These are phyloP conservation scores for Daldinia caldariorum DNA, from an alignment of 495 filamentous ascomycete species.

Conservation along the genomic window DNA sequence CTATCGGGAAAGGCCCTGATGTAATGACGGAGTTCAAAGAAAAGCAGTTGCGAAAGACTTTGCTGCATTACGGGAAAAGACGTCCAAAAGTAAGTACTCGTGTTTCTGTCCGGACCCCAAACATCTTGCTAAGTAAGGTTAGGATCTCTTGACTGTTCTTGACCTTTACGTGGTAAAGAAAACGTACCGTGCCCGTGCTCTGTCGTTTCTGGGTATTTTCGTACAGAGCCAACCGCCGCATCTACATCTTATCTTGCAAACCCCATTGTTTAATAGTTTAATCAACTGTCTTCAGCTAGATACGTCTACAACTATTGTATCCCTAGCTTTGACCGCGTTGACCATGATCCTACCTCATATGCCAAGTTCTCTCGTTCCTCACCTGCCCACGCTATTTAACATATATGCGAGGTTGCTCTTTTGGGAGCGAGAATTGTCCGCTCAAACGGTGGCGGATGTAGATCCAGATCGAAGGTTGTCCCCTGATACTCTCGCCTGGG, in stretches of 20 bases:
- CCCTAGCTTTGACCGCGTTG: constrained; percentile 70
- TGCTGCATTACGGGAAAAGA: constrained; percentile 70
- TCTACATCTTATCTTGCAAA: constrained; percentile 73
- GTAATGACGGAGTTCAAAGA: constrained; percentile 62
- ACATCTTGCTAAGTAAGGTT: constrained; percentile 38
- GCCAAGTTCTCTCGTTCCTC: constrained; percentile 68
- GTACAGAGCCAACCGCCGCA: constrained; percentile 75
- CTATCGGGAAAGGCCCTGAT: constrained; percentile 53
- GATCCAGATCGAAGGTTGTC: constrained; percentile 45
- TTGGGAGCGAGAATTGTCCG: constrained; percentile 67
- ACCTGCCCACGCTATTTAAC: constrained; percentile 75
- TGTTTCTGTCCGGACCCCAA: neutral
- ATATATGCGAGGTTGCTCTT: constrained; percentile 78
- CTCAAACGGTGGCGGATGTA: constrained; percentile 48
- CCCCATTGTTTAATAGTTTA: constrained; percentile 71
- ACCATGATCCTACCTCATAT: constrained; percentile 82
- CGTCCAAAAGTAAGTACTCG: constrained; percentile 67
- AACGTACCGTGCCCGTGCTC: constrained; percentile 63
- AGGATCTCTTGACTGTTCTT: constrained; percentile 69
- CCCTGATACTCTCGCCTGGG: constrained; percentile 59
- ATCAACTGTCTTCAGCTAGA: constrained; percentile 75
- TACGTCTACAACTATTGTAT: constrained; percentile 73
- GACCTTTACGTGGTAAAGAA: constrained; percentile 68
- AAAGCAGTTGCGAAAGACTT: constrained; percentile 60
- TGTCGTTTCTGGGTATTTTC: constrained; percentile 71